Evolutionary conservation across 2,329 filamentous ascomycete genomes (phyloP).

Genomic region (Nannizziopsis arthrosporioides): DNA sequence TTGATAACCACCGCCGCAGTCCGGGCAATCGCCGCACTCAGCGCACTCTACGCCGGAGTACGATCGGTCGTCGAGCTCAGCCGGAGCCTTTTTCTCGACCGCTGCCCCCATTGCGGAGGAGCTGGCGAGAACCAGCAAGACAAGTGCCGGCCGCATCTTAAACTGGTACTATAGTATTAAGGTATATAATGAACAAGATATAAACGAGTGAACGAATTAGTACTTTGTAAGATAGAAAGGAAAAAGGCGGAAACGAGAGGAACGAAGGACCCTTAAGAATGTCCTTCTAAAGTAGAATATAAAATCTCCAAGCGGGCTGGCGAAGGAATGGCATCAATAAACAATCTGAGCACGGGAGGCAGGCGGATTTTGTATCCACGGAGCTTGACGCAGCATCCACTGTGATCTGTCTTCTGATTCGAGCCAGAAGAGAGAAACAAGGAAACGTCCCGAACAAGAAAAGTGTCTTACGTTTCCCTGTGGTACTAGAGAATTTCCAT

Average conservation of each 20-base stretch:
- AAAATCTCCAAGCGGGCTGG: not conserved
- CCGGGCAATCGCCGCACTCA: not conserved
- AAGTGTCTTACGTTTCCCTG: not conserved
- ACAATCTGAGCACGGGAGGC: constrained; percentile 7
- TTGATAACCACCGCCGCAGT: too few relatives aligned
- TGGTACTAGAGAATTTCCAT: not conserved
- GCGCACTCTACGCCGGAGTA: not conserved
- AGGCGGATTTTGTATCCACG: constrained; percentile 11
- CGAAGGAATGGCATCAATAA: not conserved
- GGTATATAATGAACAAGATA: constrained; percentile 9
- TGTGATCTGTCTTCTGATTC: too few relatives aligned
- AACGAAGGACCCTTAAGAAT: constrained; percentile 37
- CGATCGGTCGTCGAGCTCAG: constrained; percentile 6
- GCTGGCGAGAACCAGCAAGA: constrained; percentile 20
- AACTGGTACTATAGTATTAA: not conserved
- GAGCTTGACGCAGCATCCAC: not conserved
- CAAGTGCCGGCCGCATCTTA: constrained; percentile 19
- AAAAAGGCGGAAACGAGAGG: constrained; percentile 21
- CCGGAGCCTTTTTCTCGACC: constrained; percentile 12
- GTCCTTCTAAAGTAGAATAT: constrained; percentile 22
- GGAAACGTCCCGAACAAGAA: constrained; percentile 2
- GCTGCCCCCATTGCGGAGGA: constrained; percentile 16
- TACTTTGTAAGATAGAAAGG: constrained; percentile 3
- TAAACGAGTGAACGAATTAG: constrained; percentile 6
- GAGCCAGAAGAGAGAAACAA: not conserved